A percentile compares a stretch with the other conserved stretches of the same genome.
Evolutionary conservation across 306 rosid genomes (phyloP).

Genomic region (Parietaria judaica): DNA sequence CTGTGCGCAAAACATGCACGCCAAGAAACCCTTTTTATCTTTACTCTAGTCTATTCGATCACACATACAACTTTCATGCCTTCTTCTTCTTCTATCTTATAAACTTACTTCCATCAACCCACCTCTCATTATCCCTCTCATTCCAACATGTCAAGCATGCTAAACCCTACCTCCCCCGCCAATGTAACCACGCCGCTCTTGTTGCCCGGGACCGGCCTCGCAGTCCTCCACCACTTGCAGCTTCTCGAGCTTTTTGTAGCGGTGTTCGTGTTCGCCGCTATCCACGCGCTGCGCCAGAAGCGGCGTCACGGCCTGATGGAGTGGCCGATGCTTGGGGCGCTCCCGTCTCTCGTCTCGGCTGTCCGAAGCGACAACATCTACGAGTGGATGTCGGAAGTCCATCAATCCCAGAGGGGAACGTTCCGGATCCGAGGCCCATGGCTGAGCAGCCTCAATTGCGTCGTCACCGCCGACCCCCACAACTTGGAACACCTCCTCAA

Average conservation of each 20-base stretch:
- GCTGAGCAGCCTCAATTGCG: slow-evolving; percentile 55
- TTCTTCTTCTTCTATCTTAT: slow-evolving; percentile 1
- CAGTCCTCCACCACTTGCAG: slow-evolving; percentile 37
- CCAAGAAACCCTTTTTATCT: slow-evolving; percentile 43
- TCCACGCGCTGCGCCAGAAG: slow-evolving; percentile 57
- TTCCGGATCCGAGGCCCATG: slow-evolving; percentile 62
- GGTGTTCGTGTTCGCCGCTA: slow-evolving; percentile 38
- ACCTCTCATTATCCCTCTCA: slow-evolving; percentile 23
- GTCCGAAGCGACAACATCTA: slow-evolving; percentile 33
- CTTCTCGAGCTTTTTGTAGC: slow-evolving; percentile 53
- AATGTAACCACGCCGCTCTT: slow-evolving; percentile 21
- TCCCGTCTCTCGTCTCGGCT: slow-evolving; percentile 52
- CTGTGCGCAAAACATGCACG: slow-evolving; percentile 33
- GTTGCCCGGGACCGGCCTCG: background rate
- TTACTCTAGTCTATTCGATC: background rate
- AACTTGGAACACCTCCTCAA: slow-evolving; percentile 85
- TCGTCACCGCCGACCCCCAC: slow-evolving; percentile 73
- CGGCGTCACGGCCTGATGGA: slow-evolving; percentile 46
- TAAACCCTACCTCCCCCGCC: background rate
- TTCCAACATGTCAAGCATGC: slow-evolving; percentile 5
- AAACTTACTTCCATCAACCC: slow-evolving; percentile 2
- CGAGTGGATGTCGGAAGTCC: slow-evolving; percentile 57
- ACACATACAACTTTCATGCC: slow-evolving; percentile 22
- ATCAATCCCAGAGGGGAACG: slow-evolving; percentile 43
- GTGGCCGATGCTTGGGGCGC: slow-evolving; percentile 83